Evolutionary conservation across 1,139 yeast species (phyloP).

Genomic region (Nematodospora anomalae): DNA sequence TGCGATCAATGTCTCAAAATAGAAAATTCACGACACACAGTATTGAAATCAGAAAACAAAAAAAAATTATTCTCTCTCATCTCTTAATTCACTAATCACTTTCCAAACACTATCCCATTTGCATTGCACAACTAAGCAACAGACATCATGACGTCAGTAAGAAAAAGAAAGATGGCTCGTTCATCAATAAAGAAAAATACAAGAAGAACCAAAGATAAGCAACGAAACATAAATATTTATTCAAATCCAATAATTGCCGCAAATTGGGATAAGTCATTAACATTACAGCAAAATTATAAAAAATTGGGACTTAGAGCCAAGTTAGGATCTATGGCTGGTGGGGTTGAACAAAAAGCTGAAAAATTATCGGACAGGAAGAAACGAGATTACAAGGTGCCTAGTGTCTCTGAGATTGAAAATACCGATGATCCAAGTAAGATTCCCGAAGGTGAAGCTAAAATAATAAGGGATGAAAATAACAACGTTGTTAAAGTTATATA

Average conservation of each 20-base stretch:
- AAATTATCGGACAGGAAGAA: slow-evolving; percentile 31
- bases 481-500: slow-evolving; percentile 68
- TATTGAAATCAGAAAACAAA: background rate
- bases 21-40: no score
- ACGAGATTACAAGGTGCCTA: slow-evolving; percentile 26
- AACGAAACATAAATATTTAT: slow-evolving; percentile 60
- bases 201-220: slow-evolving; percentile 67
- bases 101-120: no score
- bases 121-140: background rate
- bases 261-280: slow-evolving; percentile 83
- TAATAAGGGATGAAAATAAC: slow-evolving; percentile 66
- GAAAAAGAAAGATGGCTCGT: slow-evolving; percentile 82
- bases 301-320: slow-evolving; percentile 71
- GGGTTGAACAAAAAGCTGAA: slow-evolving; percentile 54
- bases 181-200: slow-evolving; percentile 69
- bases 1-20: no score
- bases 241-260: slow-evolving; percentile 82
- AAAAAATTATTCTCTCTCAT: slow-evolving; percentile 1
- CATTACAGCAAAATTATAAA: slow-evolving; percentile 81
- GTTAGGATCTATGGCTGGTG: slow-evolving; percentile 68
- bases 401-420: slow-evolving; percentile 40
- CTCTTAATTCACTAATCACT: slow-evolving; percentile 2
- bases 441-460: slow-evolving; percentile 81
- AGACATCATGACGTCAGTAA: slow-evolving; percentile 69
- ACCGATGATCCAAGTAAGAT: slow-evolving; percentile 56